A percentile compares a stretch with the other conserved stretches of the same genome.
Conservation (phyloP, 2,329 filamentous ascomycete genomes). For the Nemania bipapillata region DNA sequence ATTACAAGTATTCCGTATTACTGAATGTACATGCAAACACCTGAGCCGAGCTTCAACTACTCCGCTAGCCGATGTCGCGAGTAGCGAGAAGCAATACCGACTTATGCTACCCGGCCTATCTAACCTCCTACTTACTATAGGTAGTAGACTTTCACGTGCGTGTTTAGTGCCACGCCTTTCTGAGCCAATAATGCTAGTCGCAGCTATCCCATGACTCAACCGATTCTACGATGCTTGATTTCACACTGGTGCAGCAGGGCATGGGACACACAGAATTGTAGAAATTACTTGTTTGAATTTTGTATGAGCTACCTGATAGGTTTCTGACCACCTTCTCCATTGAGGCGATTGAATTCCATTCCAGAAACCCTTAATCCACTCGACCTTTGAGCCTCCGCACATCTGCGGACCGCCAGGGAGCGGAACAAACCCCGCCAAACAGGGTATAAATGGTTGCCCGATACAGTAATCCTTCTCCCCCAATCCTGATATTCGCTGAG, state of each 20-base stretch:
- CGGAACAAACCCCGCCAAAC: slow-evolving; percentile 41
- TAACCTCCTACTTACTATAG: slow-evolving; percentile 14
- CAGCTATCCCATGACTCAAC: slow-evolving; percentile 21
- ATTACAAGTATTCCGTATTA: too few species aligned
- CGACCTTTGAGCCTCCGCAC: slow-evolving; percentile 44
- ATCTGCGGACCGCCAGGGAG: slow-evolving; percentile 46
- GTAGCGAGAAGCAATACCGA: slow-evolving; percentile 7
- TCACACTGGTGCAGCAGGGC: not conserved
- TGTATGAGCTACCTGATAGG: slow-evolving; percentile 27
- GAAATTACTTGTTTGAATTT: slow-evolving; percentile 34
- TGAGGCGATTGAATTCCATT: slow-evolving; percentile 21
- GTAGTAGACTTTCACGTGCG: slow-evolving; percentile 12
- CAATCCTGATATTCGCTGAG: slow-evolving; percentile 45
- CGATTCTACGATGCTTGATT: slow-evolving; percentile 6
- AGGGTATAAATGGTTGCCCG: slow-evolving; percentile 42
- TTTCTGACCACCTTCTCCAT: slow-evolving; percentile 34
- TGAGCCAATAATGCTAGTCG: slow-evolving; percentile 22
- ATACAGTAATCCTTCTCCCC: slow-evolving; percentile 43
- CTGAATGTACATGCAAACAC: slow-evolving; percentile 14
- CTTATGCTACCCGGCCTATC: not conserved
- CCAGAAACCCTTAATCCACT: slow-evolving; percentile 42
- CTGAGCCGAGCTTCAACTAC: slow-evolving; percentile 9
- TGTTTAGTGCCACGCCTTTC: not conserved
- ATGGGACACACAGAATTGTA: slow-evolving; percentile 25
- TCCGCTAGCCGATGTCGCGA: slow-evolving; percentile 33